Conservation (phyloP, 164 flowering plant species). For the Magnolia sinica region DNA sequence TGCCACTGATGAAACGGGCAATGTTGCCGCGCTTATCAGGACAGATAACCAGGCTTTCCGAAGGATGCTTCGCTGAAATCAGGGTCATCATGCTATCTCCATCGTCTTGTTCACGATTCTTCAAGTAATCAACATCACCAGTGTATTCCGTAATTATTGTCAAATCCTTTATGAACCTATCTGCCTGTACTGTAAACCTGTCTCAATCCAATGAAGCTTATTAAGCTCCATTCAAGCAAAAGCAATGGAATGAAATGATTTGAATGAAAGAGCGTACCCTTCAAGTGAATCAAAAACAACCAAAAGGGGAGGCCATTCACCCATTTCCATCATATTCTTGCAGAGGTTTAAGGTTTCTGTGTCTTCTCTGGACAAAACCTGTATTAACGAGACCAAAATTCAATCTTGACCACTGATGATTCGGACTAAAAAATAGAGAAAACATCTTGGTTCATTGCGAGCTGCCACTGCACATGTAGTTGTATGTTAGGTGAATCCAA, state of each 20-base stretch:
- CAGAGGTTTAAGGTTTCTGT: conserved; percentile 60
- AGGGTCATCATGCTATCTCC: conserved; percentile 89
- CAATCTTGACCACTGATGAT: not conserved
- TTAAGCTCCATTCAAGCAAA: conserved; percentile 1
- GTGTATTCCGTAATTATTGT: conserved; percentile 86
- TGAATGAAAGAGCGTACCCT: conserved; percentile 48
- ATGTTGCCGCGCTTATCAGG: conserved; percentile 84
- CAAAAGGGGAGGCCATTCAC: conserved; percentile 89
- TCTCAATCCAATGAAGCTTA: not conserved
- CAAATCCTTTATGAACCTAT: conserved; percentile 63
- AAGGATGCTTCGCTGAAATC: conserved; percentile 53
- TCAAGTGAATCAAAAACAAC: conserved; percentile 81
- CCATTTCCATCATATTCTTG: conserved; percentile 79
- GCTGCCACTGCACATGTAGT: not conserved
- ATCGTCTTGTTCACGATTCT: conserved; percentile 82
- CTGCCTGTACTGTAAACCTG: conserved; percentile 96
- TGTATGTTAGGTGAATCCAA: not conserved
- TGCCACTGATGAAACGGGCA: conserved; percentile 95
- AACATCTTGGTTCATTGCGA: not conserved
- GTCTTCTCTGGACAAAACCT: conserved; percentile 74
- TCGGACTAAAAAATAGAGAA: not conserved
- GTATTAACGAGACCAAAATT: conserved; percentile 9
- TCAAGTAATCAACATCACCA: conserved; percentile 89
- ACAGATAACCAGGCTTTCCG: conserved; percentile 76
- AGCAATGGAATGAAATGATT: not conserved